Evolutionary conservation across 108 stramenopile genomes (phyloP).

Genomic region (Stephanodiscus minutulus): DNA sequence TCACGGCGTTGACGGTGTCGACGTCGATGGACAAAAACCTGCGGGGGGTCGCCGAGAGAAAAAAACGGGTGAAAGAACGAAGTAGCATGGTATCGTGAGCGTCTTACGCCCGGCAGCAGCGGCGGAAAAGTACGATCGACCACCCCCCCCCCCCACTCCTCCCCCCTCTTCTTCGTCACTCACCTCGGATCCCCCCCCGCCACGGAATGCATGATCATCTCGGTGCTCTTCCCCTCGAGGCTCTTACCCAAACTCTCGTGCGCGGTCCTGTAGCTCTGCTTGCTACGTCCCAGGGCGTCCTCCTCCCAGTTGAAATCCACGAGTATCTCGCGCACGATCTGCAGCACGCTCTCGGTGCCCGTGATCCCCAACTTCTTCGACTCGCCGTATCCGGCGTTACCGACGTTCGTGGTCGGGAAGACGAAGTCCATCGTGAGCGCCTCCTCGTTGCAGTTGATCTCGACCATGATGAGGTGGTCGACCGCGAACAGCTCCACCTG

Average conservation of each 20-base stretch:
- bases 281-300: slow-evolving; percentile 93
- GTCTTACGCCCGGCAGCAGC: too few relatives aligned
- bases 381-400: slow-evolving; percentile 85
- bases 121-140: too few relatives aligned
- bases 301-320: slow-evolving; percentile 95
- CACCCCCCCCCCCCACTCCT: slow-evolving; percentile 21
- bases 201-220: slow-evolving; percentile 83
- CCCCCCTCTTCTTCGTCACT: slow-evolving; percentile 11
- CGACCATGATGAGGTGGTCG: slow-evolving; percentile 97
- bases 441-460: slow-evolving; percentile 95
- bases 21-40: slow-evolving; percentile 91
- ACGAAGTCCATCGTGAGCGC: slow-evolving; percentile 90
- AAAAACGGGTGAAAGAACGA: neutral
- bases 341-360: slow-evolving; percentile 93
- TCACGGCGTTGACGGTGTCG: slow-evolving; percentile 81
- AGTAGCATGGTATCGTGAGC: slow-evolving; percentile 7
- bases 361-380: slow-evolving; percentile 83
- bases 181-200: slow-evolving; percentile 73
- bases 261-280: slow-evolving; percentile 84
- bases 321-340: slow-evolving; percentile 92
- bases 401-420: slow-evolving; percentile 94
- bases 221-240: slow-evolving; percentile 83
- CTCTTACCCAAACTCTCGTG: slow-evolving; percentile 89
- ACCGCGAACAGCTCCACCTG: slow-evolving; percentile 98
- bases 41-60: slow-evolving; percentile 6